phyloP scores from a whole-genome alignment of 257 asterid species.

The Buddleja alternifolia region DNA sequence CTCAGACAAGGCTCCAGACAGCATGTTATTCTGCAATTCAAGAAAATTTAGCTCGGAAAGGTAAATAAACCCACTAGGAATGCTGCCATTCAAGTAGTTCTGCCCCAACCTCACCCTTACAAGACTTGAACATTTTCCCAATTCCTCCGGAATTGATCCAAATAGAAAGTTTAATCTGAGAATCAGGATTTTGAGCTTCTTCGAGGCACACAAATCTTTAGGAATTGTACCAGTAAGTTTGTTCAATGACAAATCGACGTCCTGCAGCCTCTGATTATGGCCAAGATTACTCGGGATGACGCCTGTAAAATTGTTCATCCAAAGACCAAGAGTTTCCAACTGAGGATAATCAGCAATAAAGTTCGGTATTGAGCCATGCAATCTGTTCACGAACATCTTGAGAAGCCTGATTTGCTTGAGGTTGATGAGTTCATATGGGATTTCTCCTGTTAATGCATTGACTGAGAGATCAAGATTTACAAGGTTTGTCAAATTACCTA shows the following conservation, averaged over 20 bases:
- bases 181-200: conserved; percentile 65
- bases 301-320: conserved; percentile 98
- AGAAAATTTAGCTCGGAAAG: conserved; percentile 77
- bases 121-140: conserved; percentile 73
- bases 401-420: conserved; percentile 62
- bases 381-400: conserved; percentile 75
- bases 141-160: conserved; percentile 72
- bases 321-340: conserved; percentile 68
- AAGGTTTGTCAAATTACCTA: conserved; percentile 76
- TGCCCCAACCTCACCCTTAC: conserved; percentile 88
- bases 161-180: conserved; percentile 71
- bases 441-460: conserved; percentile 76
- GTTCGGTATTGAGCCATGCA: conserved; percentile 87
- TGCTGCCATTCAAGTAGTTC: conserved; percentile 80
- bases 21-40: conserved; percentile 76
- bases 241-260: conserved; percentile 82
- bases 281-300: conserved; percentile 73
- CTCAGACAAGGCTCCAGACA: conserved; percentile 74
- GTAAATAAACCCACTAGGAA: conserved; percentile 77
- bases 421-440: conserved; percentile 70
- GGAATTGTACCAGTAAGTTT: conserved; percentile 97
- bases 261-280: conserved; percentile 55
- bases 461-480: conserved; percentile 80
- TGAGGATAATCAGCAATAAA: conserved; percentile 69
- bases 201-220: conserved; percentile 56